Evolutionary conservation across 2,329 filamentous ascomycete genomes (phyloP).

Genomic region (Botryotinia convoluta): DNA sequence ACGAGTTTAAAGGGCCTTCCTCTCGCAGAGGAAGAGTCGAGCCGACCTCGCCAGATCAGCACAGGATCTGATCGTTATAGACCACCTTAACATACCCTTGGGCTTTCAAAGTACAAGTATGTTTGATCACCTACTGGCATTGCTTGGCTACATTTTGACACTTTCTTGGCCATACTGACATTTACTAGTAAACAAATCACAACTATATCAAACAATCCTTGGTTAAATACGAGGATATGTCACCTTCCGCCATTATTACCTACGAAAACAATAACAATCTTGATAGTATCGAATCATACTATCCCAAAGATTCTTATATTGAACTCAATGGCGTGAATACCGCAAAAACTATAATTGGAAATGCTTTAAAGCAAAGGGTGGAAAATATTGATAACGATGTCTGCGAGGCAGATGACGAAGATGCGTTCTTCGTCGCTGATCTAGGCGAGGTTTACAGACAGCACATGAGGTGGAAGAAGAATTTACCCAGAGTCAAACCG

Average conservation of each 20-base stretch:
- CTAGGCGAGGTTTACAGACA: constrained; percentile 98
- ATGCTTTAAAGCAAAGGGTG: constrained; percentile 82
- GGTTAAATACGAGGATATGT: constrained; percentile 50
- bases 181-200: neutral
- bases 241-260: constrained; percentile 63
- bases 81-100: constrained; percentile 76
- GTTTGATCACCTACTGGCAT: constrained; percentile 13
- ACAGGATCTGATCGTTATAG: constrained; percentile 89
- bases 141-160: neutral
- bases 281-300: constrained; percentile 35
- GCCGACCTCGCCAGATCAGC: constrained; percentile 92
- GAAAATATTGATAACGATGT: constrained; percentile 79
- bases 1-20: constrained; percentile 97
- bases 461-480: constrained; percentile 96
- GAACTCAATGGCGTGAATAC: constrained; percentile 35
- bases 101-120: constrained; percentile 35
- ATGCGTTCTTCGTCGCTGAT: constrained; percentile 97
- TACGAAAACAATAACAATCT: constrained; percentile 42
- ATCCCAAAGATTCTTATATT: constrained; percentile 32
- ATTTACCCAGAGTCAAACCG: constrained; percentile 86
- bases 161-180: constrained; percentile 16
- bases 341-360: constrained; percentile 79
- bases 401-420: constrained; percentile 90
- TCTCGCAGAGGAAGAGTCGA: constrained; percentile 99
- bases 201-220: constrained; percentile 26